Base-by-base conservation (phyloP, 2,329 filamentous ascomycete species). In the Microdochium trichocladiopsis region DNA sequence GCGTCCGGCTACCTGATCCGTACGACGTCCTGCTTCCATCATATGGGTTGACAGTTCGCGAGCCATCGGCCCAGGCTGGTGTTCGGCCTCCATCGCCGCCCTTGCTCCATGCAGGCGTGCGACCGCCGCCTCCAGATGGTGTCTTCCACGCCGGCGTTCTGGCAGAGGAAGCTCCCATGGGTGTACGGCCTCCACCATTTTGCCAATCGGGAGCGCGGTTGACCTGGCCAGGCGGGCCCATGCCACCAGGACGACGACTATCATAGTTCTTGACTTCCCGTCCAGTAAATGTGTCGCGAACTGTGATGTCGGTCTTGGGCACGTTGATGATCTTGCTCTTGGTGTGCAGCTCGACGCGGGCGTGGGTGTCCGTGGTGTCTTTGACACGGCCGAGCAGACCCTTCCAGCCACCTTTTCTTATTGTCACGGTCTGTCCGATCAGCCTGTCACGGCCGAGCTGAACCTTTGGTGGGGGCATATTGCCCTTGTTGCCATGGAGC, bases 371-470 rank as follows among this genome's bases (percentile, higher is more conserved):
- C 6, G 90, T 95, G 1, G 93, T 88, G 65, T 97, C 93, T 66
- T 96, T 96, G 61, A 99, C 92, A 58, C 96, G 95, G 61, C 94
- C 94, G 43, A 97, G 76, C 45, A 96, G 78, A 52, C 93, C 93
- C 72, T 99, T 99, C 75, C 93, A 91, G 22, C 87, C 84, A 25
- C 94, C 94, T 65, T 87, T 90, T 53, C 86, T 83, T 63, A 97
- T 88, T 50, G 87, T 90, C 47, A 97, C 91, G 1, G 91, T 96
- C 72, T 96, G 93, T 45, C 92, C 92, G 57, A 97, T 84, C 25
- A 94, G 78, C 52, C 84, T 83, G 68, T 99, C 94, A 37, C 91
- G 83, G 22, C 87, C 84, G 61, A 90, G 90, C 50, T 84, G 82
- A 33, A 72, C 75, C 66, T 86, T 87, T 41, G 88, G 88, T 47